A percentile compares a stretch with the other conserved stretches of the same genome.
phyloP scores from a whole-genome alignment of 495 filamentous ascomycete genomes.

The Niebla homalea region DNA sequence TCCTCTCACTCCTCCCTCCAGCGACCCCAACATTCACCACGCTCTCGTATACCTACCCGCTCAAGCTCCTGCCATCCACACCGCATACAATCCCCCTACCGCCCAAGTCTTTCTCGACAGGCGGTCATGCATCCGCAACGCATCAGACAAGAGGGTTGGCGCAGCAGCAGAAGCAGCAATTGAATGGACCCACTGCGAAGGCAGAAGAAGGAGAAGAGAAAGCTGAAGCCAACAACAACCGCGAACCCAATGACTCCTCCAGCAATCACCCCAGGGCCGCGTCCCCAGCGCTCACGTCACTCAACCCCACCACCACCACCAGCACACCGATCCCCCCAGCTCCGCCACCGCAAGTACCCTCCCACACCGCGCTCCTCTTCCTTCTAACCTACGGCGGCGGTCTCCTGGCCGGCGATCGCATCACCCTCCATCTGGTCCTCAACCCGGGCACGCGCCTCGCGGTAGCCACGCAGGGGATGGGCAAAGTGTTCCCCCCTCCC shows the following conservation, averaged over 20 bases:
- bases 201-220: background rate
- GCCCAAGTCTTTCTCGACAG: background rate
- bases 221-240: background rate
- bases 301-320: background rate
- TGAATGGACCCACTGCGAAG: background rate
- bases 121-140: too few species aligned
- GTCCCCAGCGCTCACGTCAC: too few species aligned
- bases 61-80: conserved; percentile 68
- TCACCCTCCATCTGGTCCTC: conserved; percentile 57
- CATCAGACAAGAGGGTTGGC: too few species aligned
- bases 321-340: conserved; percentile 13
- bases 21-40: conserved; percentile 55
- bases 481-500: conserved; percentile 81
- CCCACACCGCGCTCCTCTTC: conserved; percentile 48
- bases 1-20: conserved; percentile 59
- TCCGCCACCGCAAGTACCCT: conserved; percentile 18
- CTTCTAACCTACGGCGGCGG: conserved; percentile 92
- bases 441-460: conserved; percentile 53
- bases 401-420: conserved; percentile 71
- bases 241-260: background rate
- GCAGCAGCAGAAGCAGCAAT: too few species aligned
- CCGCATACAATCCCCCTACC: conserved; percentile 29
- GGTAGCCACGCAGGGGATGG: conserved; percentile 86
- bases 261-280: background rate
- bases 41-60: conserved; percentile 80